Conservation (phyloP, 495 filamentous ascomycete species). For the Cercophora newfieldiana region DNA sequence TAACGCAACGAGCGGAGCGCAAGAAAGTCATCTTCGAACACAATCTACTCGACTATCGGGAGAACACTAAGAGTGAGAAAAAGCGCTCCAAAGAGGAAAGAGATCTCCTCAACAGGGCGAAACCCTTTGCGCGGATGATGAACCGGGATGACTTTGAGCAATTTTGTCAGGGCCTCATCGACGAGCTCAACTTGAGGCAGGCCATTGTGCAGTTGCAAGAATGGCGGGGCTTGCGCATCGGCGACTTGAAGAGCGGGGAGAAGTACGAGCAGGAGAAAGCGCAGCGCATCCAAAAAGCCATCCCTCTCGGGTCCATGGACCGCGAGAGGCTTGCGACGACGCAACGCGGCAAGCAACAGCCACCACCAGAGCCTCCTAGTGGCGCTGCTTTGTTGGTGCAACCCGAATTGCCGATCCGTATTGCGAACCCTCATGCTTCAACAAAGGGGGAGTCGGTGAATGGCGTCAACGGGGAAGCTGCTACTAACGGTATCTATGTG, state of each 20-base stretch:
- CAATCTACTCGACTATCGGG: slow-evolving; percentile 84
- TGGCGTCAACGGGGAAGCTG: slow-evolving; percentile 30
- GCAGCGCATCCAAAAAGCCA: slow-evolving; percentile 65
- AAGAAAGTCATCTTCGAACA: slow-evolving; percentile 98
- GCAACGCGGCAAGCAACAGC: slow-evolving; percentile 57
- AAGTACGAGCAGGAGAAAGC: slow-evolving; percentile 94
- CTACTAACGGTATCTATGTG: slow-evolving; percentile 35
- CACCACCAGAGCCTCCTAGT: slow-evolving; percentile 66
- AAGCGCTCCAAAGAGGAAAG: slow-evolving; percentile 93
- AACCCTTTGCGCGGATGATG: slow-evolving; percentile 97
- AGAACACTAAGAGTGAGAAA: slow-evolving; percentile 85
- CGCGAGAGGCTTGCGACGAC: slow-evolving; percentile 67
- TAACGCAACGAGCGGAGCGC: slow-evolving; percentile 88
- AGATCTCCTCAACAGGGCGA: slow-evolving; percentile 86
- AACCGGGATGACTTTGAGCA: slow-evolving; percentile 85
- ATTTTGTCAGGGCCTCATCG: slow-evolving; percentile 77
- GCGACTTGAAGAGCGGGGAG: slow-evolving; percentile 80
- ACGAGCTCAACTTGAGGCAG: slow-evolving; percentile 86
- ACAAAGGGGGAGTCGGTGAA: slow-evolving; percentile 21
- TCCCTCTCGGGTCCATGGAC: slow-evolving; percentile 76
- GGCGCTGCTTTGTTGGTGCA: slow-evolving; percentile 71
- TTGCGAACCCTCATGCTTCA: slow-evolving; percentile 23
- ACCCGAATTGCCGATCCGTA: slow-evolving; percentile 69
- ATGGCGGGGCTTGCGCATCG: slow-evolving; percentile 83
- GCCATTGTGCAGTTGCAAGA: slow-evolving; percentile 91